These are phyloP conservation scores for Cyclocybe cylindracea DNA, from an alignment of 768 basidiomycete species.

Conservation along the genomic window DNA sequence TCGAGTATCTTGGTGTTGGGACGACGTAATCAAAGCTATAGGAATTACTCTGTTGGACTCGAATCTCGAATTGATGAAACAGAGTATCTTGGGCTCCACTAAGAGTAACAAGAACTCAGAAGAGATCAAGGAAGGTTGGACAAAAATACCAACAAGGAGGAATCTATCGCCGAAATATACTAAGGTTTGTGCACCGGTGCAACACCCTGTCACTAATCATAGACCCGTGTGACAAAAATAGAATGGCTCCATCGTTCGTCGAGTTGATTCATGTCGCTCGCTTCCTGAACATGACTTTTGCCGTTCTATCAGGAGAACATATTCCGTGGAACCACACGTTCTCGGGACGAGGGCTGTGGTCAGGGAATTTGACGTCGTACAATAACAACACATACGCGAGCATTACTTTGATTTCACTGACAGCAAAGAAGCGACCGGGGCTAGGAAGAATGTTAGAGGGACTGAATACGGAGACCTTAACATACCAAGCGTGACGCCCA, in stretches of 20 bases:
- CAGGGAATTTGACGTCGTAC: constrained; percentile 39
- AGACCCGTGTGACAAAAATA: not conserved
- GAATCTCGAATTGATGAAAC: no score
- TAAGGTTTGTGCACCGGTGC: no score
- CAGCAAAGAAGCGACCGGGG: constrained; percentile 49
- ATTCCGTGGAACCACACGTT: constrained; percentile 19
- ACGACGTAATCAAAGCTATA: no score
- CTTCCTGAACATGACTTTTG: constrained; percentile 25
- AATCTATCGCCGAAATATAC: no score
- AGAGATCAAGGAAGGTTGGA: no score
- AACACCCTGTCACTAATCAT: not conserved
- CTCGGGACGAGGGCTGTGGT: constrained; percentile 18
- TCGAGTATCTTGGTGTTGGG: no score
- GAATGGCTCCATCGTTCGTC: not conserved
- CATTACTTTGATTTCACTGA: constrained; percentile 43
- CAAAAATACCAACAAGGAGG: no score
- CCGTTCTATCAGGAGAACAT: constrained; percentile 19
- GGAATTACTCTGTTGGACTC: no score
- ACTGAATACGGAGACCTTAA: not conserved
- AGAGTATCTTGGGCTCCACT: no score
- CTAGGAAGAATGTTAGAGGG: constrained; percentile 15
- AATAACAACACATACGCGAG: constrained; percentile 37
- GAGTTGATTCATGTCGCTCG: not conserved
- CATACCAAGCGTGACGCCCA: constrained; percentile 35
- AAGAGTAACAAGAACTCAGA: no score